phyloP scores from a whole-genome alignment of 1,284 basidiomycete genomes.

The Ceratobasidium sp. region DNA sequence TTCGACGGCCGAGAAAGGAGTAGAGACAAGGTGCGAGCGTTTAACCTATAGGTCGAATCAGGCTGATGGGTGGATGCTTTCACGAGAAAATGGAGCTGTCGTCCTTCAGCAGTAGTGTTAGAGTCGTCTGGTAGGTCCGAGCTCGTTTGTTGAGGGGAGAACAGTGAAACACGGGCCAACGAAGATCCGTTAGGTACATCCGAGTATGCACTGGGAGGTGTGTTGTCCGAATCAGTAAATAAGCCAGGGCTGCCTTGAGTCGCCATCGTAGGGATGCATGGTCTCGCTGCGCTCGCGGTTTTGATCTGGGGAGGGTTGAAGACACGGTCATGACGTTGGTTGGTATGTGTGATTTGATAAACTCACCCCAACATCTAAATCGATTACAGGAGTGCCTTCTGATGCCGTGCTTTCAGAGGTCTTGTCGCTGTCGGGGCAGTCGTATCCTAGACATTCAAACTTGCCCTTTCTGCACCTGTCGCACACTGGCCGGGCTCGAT shows the following conservation, averaged over 20 bases:
- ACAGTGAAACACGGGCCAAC: neutral
- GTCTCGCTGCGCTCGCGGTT: neutral
- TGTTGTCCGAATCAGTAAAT: neutral
- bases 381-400: neutral
- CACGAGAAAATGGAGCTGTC: neutral
- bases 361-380: neutral
- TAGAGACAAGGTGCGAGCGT: neutral
- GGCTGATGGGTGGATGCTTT: neutral
- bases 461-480: slow-evolving; percentile 11
- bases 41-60: neutral
- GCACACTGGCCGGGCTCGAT: neutral
- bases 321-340: neutral
- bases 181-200: neutral
- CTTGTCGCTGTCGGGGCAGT: neutral
- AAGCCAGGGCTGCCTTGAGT: neutral
- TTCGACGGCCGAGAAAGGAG: neutral
- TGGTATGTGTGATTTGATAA: neutral
- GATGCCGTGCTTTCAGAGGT: neutral
- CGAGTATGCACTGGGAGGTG: neutral
- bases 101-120: neutral
- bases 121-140: neutral
- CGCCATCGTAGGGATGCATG: neutral
- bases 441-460: slow-evolving; percentile 14
- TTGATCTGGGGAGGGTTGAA: neutral
- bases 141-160: neutral